These are phyloP conservation scores for Hirschfeldia incana DNA, from an alignment of 345 rosid species.

Conservation along the genomic window DNA sequence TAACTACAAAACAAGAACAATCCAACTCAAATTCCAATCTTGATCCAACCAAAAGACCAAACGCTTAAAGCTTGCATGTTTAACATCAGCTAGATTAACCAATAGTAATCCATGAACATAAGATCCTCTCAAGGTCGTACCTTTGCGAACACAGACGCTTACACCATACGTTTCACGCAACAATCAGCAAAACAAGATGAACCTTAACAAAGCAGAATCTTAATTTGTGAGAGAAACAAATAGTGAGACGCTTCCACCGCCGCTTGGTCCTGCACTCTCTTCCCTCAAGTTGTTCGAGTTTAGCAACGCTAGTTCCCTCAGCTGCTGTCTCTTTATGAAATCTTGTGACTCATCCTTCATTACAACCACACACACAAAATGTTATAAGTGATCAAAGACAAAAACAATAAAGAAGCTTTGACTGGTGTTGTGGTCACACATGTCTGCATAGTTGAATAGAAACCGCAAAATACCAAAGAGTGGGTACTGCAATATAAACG, in stretches of 20 bases:
- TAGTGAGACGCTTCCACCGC: slow-evolving; percentile 50
- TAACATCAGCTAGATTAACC: slow-evolving; percentile 13
- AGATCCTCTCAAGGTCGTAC: slow-evolving; percentile 12
- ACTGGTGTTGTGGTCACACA: slow-evolving; percentile 33
- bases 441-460: slow-evolving; percentile 28
- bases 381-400: no score
- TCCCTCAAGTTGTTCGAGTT: slow-evolving; percentile 60
- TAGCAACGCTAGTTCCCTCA: slow-evolving; percentile 89
- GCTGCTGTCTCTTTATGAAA: slow-evolving; percentile 91
- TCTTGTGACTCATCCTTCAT: slow-evolving; percentile 95
- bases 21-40: slow-evolving; percentile 51
- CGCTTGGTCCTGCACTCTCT: slow-evolving; percentile 66
- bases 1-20: slow-evolving; percentile 38
- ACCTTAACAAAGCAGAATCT: not conserved
- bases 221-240: not conserved
- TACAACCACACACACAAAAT: not conserved
- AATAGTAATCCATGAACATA: slow-evolving; percentile 25
- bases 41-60: slow-evolving; percentile 51
- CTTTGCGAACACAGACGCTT: not conserved
- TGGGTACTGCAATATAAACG: not conserved
- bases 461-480: slow-evolving; percentile 34
- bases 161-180: not conserved
- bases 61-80: slow-evolving; percentile 72
- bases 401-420: not conserved
- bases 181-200: not conserved